Evolutionary conservation across 75 land plant genomes (phyloP).

Genomic region (Pinus albicaulis): DNA sequence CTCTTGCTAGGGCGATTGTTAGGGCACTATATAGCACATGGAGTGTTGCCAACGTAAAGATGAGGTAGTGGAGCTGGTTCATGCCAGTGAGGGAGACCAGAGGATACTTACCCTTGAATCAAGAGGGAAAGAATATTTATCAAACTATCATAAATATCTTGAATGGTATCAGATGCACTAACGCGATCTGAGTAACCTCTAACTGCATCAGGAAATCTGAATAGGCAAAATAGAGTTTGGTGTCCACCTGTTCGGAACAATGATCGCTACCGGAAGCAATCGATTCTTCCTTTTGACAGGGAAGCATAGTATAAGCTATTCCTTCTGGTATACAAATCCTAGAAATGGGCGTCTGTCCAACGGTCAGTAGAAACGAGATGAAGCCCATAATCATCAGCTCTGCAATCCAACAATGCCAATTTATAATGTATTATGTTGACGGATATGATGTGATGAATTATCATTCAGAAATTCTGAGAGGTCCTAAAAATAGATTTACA

Average conservation of each 20-base stretch:
- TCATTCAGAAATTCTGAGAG: too few species aligned
- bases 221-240: background rate
- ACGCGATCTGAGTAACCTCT: background rate
- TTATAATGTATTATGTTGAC: background rate
- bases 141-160: background rate
- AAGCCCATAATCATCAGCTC: conserved; percentile 86
- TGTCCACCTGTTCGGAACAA: background rate
- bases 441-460: background rate
- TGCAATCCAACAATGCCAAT: conserved; percentile 26
- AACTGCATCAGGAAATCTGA: background rate
- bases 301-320: background rate
- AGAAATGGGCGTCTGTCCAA: background rate
- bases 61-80: conserved; percentile 52
- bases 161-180: background rate
- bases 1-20: conserved; percentile 36
- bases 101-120: conserved; percentile 34
- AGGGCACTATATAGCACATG: conserved; percentile 43
- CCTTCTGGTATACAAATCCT: background rate
- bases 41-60: conserved; percentile 43
- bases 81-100: conserved; percentile 36
- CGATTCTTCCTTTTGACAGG: background rate
- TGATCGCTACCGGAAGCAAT: background rate
- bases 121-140: background rate
- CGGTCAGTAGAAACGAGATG: conserved; percentile 41
- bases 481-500: too few species aligned